phyloP scores from a whole-genome alignment of 306 rosid genomes.

The Chamaecrista fasciculata region DNA sequence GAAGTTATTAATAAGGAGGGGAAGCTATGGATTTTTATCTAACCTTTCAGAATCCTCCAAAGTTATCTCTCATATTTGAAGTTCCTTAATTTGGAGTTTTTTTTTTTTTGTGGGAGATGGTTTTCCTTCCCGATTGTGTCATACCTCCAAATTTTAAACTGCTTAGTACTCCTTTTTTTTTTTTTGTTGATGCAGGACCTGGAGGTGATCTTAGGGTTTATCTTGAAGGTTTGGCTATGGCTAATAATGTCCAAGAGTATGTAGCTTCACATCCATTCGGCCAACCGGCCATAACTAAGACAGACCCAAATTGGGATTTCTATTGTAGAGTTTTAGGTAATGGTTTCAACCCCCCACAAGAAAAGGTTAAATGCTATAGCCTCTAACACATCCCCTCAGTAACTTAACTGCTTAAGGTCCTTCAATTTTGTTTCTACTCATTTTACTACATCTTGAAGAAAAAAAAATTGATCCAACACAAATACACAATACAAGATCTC shows the following conservation, averaged over 20 bases:
- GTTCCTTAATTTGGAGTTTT: neutral
- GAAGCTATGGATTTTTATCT: neutral
- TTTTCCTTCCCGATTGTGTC: no score
- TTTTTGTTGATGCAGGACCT: constrained; percentile 49
- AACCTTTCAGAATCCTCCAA: neutral
- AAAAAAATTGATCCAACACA: neutral
- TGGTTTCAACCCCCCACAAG: neutral
- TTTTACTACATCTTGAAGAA: neutral
- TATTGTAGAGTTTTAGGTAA: constrained; percentile 37
- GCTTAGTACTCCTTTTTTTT: no score
- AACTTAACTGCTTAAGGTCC: constrained; percentile 23
- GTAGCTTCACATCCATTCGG: constrained; percentile 70
- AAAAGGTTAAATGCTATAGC: neutral
- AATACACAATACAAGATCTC: no score
- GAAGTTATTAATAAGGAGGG: neutral
- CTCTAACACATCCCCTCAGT: neutral
- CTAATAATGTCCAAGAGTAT: constrained; percentile 59
- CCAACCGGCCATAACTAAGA: constrained; percentile 59
- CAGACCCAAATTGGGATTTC: constrained; percentile 54
- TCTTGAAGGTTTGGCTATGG: constrained; percentile 57
- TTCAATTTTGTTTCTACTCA: neutral
- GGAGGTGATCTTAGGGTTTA: constrained; percentile 70
- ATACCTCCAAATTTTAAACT: no score
- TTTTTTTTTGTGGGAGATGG: no score
- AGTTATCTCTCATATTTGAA: neutral